These are phyloP conservation scores for Wickerhamomyces queroliae DNA, from an alignment of 805 yeast species.

Conservation along the genomic window DNA sequence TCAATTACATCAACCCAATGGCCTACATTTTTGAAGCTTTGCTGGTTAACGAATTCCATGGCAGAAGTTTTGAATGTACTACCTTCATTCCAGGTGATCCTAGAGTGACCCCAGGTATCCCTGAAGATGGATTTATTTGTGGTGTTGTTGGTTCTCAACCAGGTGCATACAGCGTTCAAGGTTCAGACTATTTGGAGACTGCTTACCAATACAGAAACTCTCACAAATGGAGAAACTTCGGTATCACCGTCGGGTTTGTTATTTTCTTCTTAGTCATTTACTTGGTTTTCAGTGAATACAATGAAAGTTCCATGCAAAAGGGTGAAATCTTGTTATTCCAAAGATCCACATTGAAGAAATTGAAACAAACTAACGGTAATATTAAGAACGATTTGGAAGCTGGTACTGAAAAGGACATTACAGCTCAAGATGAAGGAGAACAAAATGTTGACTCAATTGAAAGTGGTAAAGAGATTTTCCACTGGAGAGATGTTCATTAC, in stretches of 20 bases:
- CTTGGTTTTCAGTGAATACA: slow-evolving; percentile 47
- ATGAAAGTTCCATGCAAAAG: too few relatives aligned
- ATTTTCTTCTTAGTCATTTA: slow-evolving; percentile 47
- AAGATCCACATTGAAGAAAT: slow-evolving; percentile 30
- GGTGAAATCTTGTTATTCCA: slow-evolving; percentile 60
- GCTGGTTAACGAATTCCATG: slow-evolving; percentile 58
- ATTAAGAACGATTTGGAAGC: slow-evolving; percentile 18
- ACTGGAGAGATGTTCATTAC: slow-evolving; percentile 68
- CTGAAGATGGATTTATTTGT: slow-evolving; percentile 44
- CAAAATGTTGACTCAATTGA: slow-evolving; percentile 26
- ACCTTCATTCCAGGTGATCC: slow-evolving; percentile 54
- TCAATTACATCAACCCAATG: slow-evolving; percentile 50
- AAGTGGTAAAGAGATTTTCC: slow-evolving; percentile 48
- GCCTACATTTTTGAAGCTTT: slow-evolving; percentile 55
- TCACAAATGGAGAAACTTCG: slow-evolving; percentile 60
- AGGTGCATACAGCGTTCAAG: slow-evolving; percentile 43
- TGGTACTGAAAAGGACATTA: slow-evolving; percentile 4
- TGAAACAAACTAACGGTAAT: slow-evolving; percentile 26
- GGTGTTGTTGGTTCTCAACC: slow-evolving; percentile 51
- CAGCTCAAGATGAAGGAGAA: slow-evolving; percentile 18
- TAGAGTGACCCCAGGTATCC: slow-evolving; percentile 26
- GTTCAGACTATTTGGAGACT: slow-evolving; percentile 35
- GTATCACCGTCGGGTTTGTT: slow-evolving; percentile 47
- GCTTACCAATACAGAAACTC: slow-evolving; percentile 36
- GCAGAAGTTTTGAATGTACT: slow-evolving; percentile 45